Base-by-base conservation (phyloP, 169 alveolate species). In the Sarcocystis neurona region DNA sequence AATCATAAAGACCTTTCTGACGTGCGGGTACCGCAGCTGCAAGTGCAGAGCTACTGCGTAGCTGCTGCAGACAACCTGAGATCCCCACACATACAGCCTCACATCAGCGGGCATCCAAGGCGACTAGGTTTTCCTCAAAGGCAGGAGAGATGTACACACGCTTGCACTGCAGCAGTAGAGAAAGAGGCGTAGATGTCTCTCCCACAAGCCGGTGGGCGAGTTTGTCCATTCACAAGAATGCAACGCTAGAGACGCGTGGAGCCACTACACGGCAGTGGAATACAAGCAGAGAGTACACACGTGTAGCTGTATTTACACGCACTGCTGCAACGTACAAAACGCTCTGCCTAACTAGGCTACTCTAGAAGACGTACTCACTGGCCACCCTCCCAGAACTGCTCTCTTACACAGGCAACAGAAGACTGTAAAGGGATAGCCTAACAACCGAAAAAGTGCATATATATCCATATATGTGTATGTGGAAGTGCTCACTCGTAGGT, bases 11-110 rank as follows among this genome's bases (percentile, higher is more conserved):
- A 47, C 85, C 39, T 46, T 47, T 46, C n/a, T 23, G 6, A 47
- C 85, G 47, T 77, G 43, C 46, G 85, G 85, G 47, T 77, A 44
- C 41, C 70, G n/a, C 85, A 6, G 30, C 6, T 68, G 60, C 41
- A 77, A 10, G 68, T 46, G 47, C 85, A 30, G 47, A n/a, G 85
- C 85, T 44, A 68, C 85, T 39, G 85, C 85, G n/a, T 77, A 77
- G 18, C 70, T 47, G 27, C 46, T n/a, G 60, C 48, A 30, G 8
- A 77, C 34, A 43, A 77, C 37, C 85, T 77, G 85, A 43, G 20
- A n/a, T n/a, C n/a, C n/a, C n/a, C n/a, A n/a, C n/a, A n/a, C n/a
- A n/a, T n/a, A n/a, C n/a, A n/a, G n/a, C n/a, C n/a, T n/a, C n/a
- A n/a, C n/a, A n/a, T n/a, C n/a, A n/a, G n/a, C n/a, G n/a, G n/a